Evolutionary conservation across 805 yeast genomes (phyloP), one percentile per base, ranked within the genome.

Genomic region (Candida ponderosae): DNA sequence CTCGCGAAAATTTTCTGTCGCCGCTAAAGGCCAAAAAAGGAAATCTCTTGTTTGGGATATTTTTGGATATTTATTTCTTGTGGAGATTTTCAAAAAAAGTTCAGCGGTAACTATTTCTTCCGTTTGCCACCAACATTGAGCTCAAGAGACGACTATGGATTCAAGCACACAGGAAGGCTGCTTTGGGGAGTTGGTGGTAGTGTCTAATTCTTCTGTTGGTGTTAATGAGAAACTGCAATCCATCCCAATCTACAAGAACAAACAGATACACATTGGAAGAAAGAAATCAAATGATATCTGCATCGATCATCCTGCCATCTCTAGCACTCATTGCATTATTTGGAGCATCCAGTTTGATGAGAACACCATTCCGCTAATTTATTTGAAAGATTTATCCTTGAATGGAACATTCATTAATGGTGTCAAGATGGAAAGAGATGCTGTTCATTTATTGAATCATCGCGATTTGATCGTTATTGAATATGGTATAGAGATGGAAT

Each of bases 301-400:
- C 4, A 31, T 70, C 3, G 38, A 50, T 4, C 61, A 68, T 41
- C 58, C 63, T 0, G 57, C 64, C 2, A 54, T 75, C 3, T 74
- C 81, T 1, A 46, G 62, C 2, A 38, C 57, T 0, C 83, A 77
- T 46, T 75, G 74, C 37, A 44, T 56, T 7, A 44, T 73, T 5
- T 73, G 78, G 78, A 54, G 60, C 0, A 57, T 69, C 4, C 59
- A 67, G 31, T 77, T 77, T 49, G 81, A 76, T 47, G 65, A 64
- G 0, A 56, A 58, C 5, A 63, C 68, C 6, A 48, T 62, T 1
- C 74, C 77, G 0, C 42, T 74, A 41, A 62, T 68, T 15, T 77
- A 76, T 45, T 43, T 76, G 10, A 67, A 66, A 38, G 81, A 75
- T 43, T 36, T 44, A 2, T 74, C 81, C 1, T 49, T 66, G 18